Percentiles rank a stretch among this genome's conserved stretches.
Evolutionary conservation across 345 rosid species (phyloP).

Genomic region (Passiflora organensis): DNA sequence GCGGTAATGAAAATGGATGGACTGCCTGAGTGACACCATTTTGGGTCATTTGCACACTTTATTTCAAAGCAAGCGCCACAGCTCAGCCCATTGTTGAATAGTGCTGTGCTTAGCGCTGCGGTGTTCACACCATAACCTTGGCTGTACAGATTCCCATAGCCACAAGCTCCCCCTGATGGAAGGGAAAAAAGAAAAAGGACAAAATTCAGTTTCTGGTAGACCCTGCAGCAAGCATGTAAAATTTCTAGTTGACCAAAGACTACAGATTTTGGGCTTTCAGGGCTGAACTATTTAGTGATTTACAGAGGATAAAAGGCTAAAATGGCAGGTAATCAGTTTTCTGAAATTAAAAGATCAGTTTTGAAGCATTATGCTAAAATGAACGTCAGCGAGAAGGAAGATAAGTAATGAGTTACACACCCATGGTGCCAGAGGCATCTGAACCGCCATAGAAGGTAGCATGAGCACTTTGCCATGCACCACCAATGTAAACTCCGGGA

Average conservation of each 20-base stretch:
- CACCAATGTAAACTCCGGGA: conserved; percentile 27
- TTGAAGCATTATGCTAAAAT: too few species aligned
- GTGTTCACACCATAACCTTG: conserved; percentile 66
- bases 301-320: too few species aligned
- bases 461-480: conserved; percentile 27
- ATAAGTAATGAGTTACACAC: neutral
- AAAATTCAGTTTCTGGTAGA: neutral
- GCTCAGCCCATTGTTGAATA: conserved; percentile 53
- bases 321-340: too few species aligned
- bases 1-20: conserved; percentile 59
- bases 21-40: conserved; percentile 60
- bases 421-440: conserved; percentile 38
- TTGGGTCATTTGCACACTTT: conserved; percentile 47
- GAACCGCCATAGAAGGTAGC: conserved; percentile 35
- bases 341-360: too few species aligned
- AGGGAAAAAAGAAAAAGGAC: neutral
- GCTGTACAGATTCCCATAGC: conserved; percentile 61
- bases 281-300: too few species aligned
- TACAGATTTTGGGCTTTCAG: neutral
- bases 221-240: too few species aligned
- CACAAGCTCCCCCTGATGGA: conserved; percentile 75
- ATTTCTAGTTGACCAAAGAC: too few species aligned
- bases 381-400: too few species aligned
- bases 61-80: conserved; percentile 74
- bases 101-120: conserved; percentile 61